Conservation (phyloP, 2,329 filamentous ascomycete species). For the Apiospora kogelbergensis region DNA sequence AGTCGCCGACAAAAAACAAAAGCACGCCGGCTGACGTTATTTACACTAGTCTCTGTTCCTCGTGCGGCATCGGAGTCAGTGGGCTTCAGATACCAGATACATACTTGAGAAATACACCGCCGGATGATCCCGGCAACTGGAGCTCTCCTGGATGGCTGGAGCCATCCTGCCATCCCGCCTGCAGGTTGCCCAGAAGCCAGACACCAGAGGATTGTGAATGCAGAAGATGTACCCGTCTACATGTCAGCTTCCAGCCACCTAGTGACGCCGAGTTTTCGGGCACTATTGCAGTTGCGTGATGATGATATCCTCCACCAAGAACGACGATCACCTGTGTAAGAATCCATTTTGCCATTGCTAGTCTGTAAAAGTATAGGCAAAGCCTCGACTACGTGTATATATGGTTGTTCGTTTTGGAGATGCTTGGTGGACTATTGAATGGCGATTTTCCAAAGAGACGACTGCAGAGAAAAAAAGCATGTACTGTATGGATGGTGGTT, state of each 20-base stretch:
- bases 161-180: background rate
- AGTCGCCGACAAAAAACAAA: background rate
- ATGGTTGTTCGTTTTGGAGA: background rate
- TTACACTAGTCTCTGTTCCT: background rate
- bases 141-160: background rate
- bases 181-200: background rate
- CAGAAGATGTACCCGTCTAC: background rate
- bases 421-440: background rate
- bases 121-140: slow-evolving; percentile 1
- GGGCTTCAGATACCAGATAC: background rate
- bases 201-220: background rate
- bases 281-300: slow-evolving; percentile 6
- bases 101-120: slow-evolving; percentile 4
- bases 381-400: background rate
- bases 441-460: background rate
- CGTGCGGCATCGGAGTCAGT: background rate
- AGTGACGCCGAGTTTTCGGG: slow-evolving; percentile 4
- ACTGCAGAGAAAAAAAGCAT: background rate
- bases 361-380: background rate
- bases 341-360: background rate
- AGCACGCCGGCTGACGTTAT: slow-evolving; percentile 1
- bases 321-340: slow-evolving; percentile 1
- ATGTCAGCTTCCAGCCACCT: background rate
- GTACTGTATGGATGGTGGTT: background rate
- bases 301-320: background rate